Evolutionary conservation across 208 protist species (phyloP).

Genomic region (Acanthamoeba quina): DNA sequence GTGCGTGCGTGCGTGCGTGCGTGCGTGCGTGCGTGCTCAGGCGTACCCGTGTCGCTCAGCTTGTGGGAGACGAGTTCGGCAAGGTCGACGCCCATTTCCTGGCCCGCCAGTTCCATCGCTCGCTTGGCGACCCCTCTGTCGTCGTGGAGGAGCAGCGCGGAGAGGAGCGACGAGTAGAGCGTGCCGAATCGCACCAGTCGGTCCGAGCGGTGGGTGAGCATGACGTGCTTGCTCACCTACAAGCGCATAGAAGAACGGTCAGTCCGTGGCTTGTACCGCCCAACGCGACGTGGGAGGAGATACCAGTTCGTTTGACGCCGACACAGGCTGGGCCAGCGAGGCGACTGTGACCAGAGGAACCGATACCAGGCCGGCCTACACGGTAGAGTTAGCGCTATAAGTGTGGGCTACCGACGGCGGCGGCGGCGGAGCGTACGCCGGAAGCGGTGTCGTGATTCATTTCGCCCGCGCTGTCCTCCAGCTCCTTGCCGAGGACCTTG

Average conservation of each 20-base stretch:
- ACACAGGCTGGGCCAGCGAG: not conserved
- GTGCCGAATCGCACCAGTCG: not conserved
- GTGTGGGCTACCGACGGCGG: not conserved
- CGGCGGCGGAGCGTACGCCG: not conserved
- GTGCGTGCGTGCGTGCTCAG: not conserved
- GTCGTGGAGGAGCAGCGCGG: not conserved
- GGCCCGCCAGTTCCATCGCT: not conserved
- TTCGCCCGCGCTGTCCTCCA: conserved; percentile 20
- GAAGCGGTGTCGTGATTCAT: conserved; percentile 48
- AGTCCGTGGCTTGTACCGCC: not conserved
- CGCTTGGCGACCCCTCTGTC: not conserved
- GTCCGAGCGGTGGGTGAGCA: conserved; percentile 3
- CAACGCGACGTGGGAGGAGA: not conserved
- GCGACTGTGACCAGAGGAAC: not conserved
- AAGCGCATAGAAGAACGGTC: not conserved
- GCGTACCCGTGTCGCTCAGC: not conserved
- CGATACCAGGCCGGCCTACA: conserved; percentile 1
- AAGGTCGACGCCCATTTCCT: conserved; percentile 27
- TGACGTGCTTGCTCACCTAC: conserved; percentile 25
- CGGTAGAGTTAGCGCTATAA: not conserved
- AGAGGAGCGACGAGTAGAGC: not conserved
- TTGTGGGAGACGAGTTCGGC: not conserved
- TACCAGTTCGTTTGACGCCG: not conserved
- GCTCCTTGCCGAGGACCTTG: not conserved
- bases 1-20: no score